Conservation (phyloP, 495 filamentous ascomycete species). For the Acidiella bohemica region DNA sequence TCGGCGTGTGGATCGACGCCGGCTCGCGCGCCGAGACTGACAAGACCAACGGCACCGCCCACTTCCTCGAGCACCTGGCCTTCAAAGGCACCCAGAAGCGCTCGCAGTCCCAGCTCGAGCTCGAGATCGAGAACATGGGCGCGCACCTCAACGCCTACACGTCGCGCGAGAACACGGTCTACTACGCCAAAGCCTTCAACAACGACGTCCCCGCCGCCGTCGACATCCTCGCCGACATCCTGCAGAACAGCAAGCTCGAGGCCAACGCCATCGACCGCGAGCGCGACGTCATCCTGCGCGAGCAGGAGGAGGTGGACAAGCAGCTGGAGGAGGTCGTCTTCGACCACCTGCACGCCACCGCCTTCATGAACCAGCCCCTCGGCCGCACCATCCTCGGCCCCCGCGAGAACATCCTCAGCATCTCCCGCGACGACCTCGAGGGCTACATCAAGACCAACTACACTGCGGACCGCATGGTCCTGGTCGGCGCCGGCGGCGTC, state of each 20-base stretch:
- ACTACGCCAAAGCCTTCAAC: conserved; percentile 99
- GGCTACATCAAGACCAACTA: conserved; percentile 99
- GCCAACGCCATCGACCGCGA: conserved; percentile 84
- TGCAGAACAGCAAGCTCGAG: conserved; percentile 98
- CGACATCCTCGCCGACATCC: conserved; percentile 96
- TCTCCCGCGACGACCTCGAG: conserved; percentile 73
- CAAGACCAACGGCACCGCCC: conserved; percentile 95
- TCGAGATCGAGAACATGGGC: conserved; percentile 99
- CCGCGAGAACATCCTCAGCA: conserved; percentile 94
- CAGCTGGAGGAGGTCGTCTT: conserved; percentile 99
- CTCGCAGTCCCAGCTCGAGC: conserved; percentile 89
- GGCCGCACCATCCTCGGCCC: conserved; percentile 96
- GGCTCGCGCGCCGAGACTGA: conserved; percentile 96
- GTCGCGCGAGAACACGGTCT: conserved; percentile 98
- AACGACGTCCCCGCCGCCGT: conserved; percentile 87
- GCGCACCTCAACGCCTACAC: conserved; percentile 99
- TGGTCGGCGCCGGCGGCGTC: conserved; percentile 87
- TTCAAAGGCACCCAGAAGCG: conserved; percentile 97
- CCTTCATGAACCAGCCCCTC: conserved; percentile 88
- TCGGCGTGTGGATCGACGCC: conserved; percentile 99
- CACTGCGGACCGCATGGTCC: conserved; percentile 97
- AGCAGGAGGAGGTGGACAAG: conserved; percentile 99
- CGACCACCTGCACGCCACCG: conserved; percentile 96
- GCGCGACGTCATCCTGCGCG: conserved; percentile 92
- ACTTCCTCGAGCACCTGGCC: conserved; percentile 98